Evolutionary conservation across 2,329 filamentous ascomycete species (phyloP), one percentile per base, ranked within the genome.

Genomic region (Talaromyces sp.): DNA sequence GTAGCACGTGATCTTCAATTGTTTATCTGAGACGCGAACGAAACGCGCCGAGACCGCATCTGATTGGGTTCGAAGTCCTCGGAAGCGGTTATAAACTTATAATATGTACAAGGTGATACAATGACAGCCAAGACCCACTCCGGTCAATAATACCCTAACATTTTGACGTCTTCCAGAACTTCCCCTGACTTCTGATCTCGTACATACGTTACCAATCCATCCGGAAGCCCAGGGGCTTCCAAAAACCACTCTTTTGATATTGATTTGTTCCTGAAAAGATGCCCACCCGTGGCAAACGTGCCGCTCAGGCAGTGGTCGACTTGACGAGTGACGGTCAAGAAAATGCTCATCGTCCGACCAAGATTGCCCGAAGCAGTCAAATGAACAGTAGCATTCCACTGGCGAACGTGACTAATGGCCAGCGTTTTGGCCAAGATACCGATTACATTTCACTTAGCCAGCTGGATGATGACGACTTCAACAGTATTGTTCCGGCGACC

Each of bases 381-480:
- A n/a, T 40, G 16, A 23, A 48, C 8, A 16, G 16, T 18, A 28
- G 40, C 28, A 5, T 50, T 58, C 55, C 52, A 18, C 56, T 42
- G 2, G 39, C 58, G 5, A 59, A 50, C 31, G 48, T 66, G 31
- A 69, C 46, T 37, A 62, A 59, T 28, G 71, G 67, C 4, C 69
- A 73, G 61, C 70, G 70, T 35, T 69, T 75, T 62, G 71, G 72
- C 2, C 64, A 73, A 64, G 61, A 64, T 8, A 63, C 69, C 21
- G 64, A 70, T 5, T 75, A 70, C 18, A 64, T 76, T 11, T 70
- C 74, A n/a, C 63, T 75, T 21, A 71, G 66, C 37, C 74, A 75
- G 44, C 69, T 68, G 5, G 75, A 76, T 31, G 75, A 76, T 23
- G 74, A 77, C 5, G 76, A 79, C 39, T 76, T 76, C 23, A 64